Percentiles rank a stretch among this genome's conserved stretches.
Evolutionary conservation across 1,284 basidiomycete genomes (phyloP).

Genomic region (Cutaneotrichosporon sp.): DNA sequence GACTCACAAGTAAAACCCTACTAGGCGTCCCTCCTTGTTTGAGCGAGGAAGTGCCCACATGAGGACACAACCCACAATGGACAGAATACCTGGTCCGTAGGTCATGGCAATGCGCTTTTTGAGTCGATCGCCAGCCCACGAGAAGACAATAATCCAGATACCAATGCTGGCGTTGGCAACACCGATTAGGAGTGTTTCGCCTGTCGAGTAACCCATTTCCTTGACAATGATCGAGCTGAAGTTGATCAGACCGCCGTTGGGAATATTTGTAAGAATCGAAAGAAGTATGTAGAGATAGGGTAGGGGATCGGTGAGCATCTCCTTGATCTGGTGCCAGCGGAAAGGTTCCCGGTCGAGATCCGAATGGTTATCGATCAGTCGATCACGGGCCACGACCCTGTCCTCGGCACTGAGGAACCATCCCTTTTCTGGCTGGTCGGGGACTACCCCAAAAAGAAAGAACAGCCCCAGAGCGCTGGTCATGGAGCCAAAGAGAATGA

Average conservation of each 20-base stretch:
- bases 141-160: constrained; percentile 9
- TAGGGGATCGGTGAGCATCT: constrained; percentile 23
- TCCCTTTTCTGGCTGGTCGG: constrained; percentile 27
- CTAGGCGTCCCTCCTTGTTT: background rate
- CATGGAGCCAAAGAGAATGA: constrained; percentile 22
- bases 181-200: constrained; percentile 15
- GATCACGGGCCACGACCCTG: constrained; percentile 28
- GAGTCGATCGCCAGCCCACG: constrained; percentile 18
- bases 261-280: constrained; percentile 9
- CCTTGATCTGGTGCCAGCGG: constrained; percentile 27
- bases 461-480: constrained; percentile 20
- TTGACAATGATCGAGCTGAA: constrained; percentile 24
- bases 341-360: constrained; percentile 35
- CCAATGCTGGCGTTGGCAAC: constrained; percentile 18
- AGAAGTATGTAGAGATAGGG: constrained; percentile 4
- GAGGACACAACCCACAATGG: constrained; percentile 16
- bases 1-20: background rate
- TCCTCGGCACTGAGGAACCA: constrained; percentile 26
- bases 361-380: constrained; percentile 32
- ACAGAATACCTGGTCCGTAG: constrained; percentile 8
- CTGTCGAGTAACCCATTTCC: constrained; percentile 17
- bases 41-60: constrained; percentile 14
- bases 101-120: constrained; percentile 11
- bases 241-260: constrained; percentile 20
- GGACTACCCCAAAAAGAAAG: constrained; percentile 27